Evolutionary conservation across 495 filamentous ascomycete genomes (phyloP), one percentile per base, ranked within the genome.

Genomic region (Penicillium bovifimosum): DNA sequence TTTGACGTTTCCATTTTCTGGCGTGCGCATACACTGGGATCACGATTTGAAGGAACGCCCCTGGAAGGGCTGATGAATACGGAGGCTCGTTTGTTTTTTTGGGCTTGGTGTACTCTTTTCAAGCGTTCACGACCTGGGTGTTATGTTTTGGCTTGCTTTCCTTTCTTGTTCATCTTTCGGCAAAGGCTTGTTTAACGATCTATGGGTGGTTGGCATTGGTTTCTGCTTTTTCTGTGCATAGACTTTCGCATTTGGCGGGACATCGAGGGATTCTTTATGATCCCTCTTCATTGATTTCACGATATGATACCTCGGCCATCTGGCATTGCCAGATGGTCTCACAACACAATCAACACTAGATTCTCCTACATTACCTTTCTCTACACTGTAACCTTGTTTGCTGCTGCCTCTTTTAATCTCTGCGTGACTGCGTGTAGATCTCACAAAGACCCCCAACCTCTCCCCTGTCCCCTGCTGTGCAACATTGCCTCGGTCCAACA

Each of bases 231-330:
- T 39, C 50, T 56, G 43, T 62, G 51, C 56, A 64, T 64, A 64
- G 59, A 62, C 52, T 61, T 58, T 53, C 47, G 56, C 60, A 63
- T 65, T 65, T 50, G 56, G 62, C 26, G 47, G 50, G 55, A 50
- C 24, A 33, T 50, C 17, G 16, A 42, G 52, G 40, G 43, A n/a
- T n/a, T 41, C 41, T 24, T 24, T 24, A 24, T 24, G 58, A 32
- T 53, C 38, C 20, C 32, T 42, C 20, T 50, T 51, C 39, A 40
- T 52, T 26, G 42, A 32, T 50, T 48, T 59, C 45, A 65, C 47
- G 60, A 65, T 65, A 64, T 60, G 62, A 65, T 65, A 65, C 60
- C 60, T 55, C 49, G 48, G 48, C 20, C 20, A 24, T 46, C 20
- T 48, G 46, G 46, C 24, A 47, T 13, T 6, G 45, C 45, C 11